Base-by-base conservation (phyloP, 2,329 filamentous ascomycete genomes). In the Diaporthe sp. region DNA sequence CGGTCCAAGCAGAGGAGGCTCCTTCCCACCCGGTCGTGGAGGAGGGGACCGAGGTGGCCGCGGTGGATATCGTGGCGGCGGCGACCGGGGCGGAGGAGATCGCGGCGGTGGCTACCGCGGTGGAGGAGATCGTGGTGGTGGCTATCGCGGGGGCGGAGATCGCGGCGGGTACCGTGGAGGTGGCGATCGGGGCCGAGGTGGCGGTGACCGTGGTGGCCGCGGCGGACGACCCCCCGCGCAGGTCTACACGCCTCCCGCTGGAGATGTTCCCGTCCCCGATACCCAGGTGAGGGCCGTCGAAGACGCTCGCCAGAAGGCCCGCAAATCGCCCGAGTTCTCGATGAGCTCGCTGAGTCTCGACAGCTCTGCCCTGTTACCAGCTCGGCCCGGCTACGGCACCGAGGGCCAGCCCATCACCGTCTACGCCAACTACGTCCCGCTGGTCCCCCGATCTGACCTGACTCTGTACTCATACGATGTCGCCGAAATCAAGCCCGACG, bases 361-460 rank as follows among this genome's bases (percentile, higher is more conserved):
- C 19, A n/a, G 27, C 4, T 13, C 37, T 27, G 61, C n/a, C 25
- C 8, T 47, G n/a, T 65, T 74, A 69, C 74, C 74, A 30, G 44
- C 72, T 17, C 79, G 79, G 5, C 79, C 79, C 2, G 75, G 66
- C 6, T 80, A 78, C 70, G 79, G 78, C 39, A 78, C 75, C 1
- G 59, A 73, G 30, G 77, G 78, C n/a, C 19, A 15, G 0, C 4
- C 32, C 10, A 75, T 79, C 13, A 71, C 44, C 0, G 76, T 80
- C n/a, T 80, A 77, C 73, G 77, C 78, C 65, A 80, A 80, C 75
- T 80, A 80, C 47, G 72, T 79, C 35, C 70, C 77, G 68, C 51
- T 80, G 13, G 32, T 73, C 0, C 61, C 76, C 5, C 27, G 72
- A 1, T 39, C 73, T 5, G 35, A 77, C 42, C 70, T 80, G 0